Percentiles rank a stretch among this genome's conserved stretches.
Evolutionary conservation across 805 yeast genomes (phyloP).

Genomic region (Metschnikowia cerradonensis): DNA sequence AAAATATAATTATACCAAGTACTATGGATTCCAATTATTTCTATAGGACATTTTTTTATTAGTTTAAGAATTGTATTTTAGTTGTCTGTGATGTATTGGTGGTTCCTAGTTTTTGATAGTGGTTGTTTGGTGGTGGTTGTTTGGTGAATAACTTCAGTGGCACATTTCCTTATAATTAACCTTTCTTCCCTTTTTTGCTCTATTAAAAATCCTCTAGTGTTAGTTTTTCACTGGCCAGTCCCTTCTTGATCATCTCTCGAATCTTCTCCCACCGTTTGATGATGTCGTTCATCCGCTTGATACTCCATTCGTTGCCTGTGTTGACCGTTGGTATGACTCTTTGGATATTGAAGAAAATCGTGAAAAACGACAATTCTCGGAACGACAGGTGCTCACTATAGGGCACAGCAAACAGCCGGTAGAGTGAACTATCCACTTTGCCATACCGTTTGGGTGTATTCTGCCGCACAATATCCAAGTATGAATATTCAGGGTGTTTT

Average conservation of each 20-base stretch:
- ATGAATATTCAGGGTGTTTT: slow-evolving; percentile 20
- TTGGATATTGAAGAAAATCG: slow-evolving; percentile 46
- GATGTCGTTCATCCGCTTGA: slow-evolving; percentile 28
- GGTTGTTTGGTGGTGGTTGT: too few relatives aligned
- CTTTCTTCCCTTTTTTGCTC: not conserved
- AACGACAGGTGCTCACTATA: slow-evolving; percentile 94
- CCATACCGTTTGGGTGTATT: slow-evolving; percentile 14
- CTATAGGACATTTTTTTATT: too few relatives aligned
- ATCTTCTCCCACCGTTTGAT: slow-evolving; percentile 29
- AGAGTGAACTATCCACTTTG: slow-evolving; percentile 23
- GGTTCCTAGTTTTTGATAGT: too few relatives aligned
- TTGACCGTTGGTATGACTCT: slow-evolving; percentile 79
- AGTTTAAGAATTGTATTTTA: too few relatives aligned
- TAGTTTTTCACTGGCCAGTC: slow-evolving; percentile 4
- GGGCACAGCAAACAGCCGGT: slow-evolving; percentile 63
- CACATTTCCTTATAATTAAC: not conserved
- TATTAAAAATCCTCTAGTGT: slow-evolving; percentile 18
- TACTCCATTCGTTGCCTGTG: slow-evolving; percentile 24
- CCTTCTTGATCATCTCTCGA: slow-evolving; percentile 1
- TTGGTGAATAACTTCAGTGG: too few relatives aligned
- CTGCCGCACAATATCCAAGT: slow-evolving; percentile 31
- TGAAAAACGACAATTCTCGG: slow-evolving; percentile 68
- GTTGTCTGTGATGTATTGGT: too few relatives aligned
- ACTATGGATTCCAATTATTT: too few relatives aligned
- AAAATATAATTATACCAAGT: too few relatives aligned